phyloP scores from a whole-genome alignment of 352 stramenopile species.

The Phytopythium cucurbitacearum region DNA sequence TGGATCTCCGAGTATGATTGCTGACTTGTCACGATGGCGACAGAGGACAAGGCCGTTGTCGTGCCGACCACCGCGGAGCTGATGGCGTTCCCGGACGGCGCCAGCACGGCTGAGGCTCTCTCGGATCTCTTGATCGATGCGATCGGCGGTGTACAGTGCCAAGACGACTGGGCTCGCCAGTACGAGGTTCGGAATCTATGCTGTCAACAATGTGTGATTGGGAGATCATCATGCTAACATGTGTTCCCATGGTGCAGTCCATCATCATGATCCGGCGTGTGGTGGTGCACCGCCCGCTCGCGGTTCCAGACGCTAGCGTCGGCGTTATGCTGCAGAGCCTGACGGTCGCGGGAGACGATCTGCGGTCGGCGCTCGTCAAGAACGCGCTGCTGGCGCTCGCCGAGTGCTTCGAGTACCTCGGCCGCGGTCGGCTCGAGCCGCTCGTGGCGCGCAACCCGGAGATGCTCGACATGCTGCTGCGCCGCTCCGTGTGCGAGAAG shows the following conservation, averaged over 20 bases:
- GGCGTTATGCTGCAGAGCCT: constrained; percentile 31
- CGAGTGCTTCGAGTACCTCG: constrained; percentile 55
- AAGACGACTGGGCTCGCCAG: constrained; percentile 54
- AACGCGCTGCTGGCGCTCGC: constrained; percentile 58
- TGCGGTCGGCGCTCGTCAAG: constrained; percentile 66
- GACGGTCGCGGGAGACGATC: constrained; percentile 43
- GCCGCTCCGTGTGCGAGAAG: constrained; percentile 68
- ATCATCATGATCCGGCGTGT: constrained; percentile 44
- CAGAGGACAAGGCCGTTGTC: constrained; percentile 38
- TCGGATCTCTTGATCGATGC: constrained; percentile 18
- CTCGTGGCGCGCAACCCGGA: constrained; percentile 17
- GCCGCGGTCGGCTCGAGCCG: constrained; percentile 9
- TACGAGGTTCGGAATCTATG: constrained; percentile 29
- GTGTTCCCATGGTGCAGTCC: constrained; percentile 9
- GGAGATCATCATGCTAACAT: background rate
- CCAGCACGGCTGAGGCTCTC: constrained; percentile 15
- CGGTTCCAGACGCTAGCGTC: constrained; percentile 11
- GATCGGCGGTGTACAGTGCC: background rate
- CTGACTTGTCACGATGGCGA: background rate
- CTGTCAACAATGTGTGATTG: no score
- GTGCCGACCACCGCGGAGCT: constrained; percentile 44
- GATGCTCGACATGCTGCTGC: constrained; percentile 54
- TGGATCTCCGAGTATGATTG: background rate
- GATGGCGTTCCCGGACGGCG: constrained; percentile 15
- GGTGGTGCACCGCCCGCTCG: constrained; percentile 43